phyloP scores from a whole-genome alignment of 2,329 filamentous ascomycete species.

The Calonectria crousiana region DNA sequence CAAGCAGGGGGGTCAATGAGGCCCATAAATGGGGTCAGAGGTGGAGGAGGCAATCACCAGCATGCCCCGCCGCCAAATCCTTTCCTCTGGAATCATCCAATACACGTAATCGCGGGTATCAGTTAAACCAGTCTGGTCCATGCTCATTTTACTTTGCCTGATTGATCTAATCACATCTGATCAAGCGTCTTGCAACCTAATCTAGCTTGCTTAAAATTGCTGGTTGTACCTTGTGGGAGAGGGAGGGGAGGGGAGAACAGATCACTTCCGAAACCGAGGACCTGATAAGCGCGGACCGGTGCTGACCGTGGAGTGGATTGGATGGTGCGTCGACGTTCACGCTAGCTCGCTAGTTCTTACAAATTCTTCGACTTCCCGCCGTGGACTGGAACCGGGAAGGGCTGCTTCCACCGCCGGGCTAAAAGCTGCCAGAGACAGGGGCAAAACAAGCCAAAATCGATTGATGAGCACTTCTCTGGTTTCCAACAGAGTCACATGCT shows the following conservation, averaged over 20 bases:
- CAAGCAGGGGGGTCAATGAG: background rate
- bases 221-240: background rate
- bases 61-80: slow-evolving; percentile 4
- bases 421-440: background rate
- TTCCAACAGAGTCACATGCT: background rate
- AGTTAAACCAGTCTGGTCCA: background rate
- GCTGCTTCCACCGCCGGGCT: background rate
- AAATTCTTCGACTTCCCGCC: background rate
- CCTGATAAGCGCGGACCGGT: background rate
- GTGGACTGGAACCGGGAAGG: background rate
- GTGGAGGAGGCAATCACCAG: slow-evolving; percentile 2
- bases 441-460: background rate
- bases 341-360: slow-evolving; percentile 1
- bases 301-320: background rate
- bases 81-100: background rate
- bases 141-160: background rate
- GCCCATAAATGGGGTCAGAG: background rate
- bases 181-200: background rate
- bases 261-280: background rate
- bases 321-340: background rate
- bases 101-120: background rate
- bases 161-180: background rate
- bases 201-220: background rate
- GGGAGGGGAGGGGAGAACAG: background rate
- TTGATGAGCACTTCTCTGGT: background rate